Evolutionary conservation across 345 rosid species (phyloP), one percentile per base, ranked within the genome.

Genomic region (Chamaenerion angustifolium): DNA sequence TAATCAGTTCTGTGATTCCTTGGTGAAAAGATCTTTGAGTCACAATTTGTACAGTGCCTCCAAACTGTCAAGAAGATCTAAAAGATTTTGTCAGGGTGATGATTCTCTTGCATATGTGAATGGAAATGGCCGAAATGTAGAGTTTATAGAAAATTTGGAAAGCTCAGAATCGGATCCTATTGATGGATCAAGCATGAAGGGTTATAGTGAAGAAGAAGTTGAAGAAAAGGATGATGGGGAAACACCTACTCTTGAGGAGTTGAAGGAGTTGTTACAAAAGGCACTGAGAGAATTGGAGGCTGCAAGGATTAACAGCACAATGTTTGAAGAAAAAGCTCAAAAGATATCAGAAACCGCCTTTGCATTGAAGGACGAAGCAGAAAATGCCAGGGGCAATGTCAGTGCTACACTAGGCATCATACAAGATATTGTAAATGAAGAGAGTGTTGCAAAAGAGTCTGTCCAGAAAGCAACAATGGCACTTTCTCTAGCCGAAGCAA

Each of bases 301-400:
- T 76, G 94, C 88, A 17, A 63, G 69, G 56, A 66, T 79, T 56
- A 85, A 85, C 52, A 83, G 94, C 52, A 65, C 74, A 43, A 56
- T 76, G 65, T 85, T 83, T 54, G 95, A 89, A 76, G 94, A 85
- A 52, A 85, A 79, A 71, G 94, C 95, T 54, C 94, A 81, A 62
- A 60, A 70, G 51, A 74, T 83, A 54, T 81, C 97, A 9, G 95
- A 89, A 73, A 50, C 76, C 59, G 90, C 94, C 11, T 85, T 85
- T 31, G 76, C 90, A 10, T 70, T 74, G 68, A 83, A 83, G 69
- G 95, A 89, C 40, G 75, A 83, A 60, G 88, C 86, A 2, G 57
- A 62, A 12, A 62, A 54, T 64, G 88, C 82, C 56, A 71, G 88
- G 92, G 61, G 50, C 44, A 64, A 81, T 55, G 88, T 90, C 6